Conservation (phyloP, 1,284 basidiomycete genomes). For the Phellopilus nigrolimitatus region DNA sequence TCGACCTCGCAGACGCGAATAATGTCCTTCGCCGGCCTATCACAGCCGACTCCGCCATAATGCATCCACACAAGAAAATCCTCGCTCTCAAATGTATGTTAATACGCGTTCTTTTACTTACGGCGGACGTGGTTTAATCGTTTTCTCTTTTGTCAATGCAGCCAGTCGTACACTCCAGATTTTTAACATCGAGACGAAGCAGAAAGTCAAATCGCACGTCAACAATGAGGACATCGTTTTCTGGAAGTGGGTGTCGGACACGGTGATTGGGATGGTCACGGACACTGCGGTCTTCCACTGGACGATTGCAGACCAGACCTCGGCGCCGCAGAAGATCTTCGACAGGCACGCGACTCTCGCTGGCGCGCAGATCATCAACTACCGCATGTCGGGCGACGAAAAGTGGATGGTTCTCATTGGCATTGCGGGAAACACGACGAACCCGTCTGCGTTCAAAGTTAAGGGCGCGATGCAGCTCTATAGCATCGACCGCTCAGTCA, state of each 20-base stretch:
- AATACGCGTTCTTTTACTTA: background rate
- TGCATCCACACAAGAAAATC: constrained; percentile 97
- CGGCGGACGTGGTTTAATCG: background rate
- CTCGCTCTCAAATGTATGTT: constrained; percentile 86
- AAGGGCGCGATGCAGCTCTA: constrained; percentile 97
- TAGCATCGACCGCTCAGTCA: constrained; percentile 88
- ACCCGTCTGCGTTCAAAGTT: constrained; percentile 94
- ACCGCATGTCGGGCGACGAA: constrained; percentile 87
- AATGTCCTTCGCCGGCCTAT: constrained; percentile 96
- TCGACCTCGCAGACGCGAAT: constrained; percentile 93
- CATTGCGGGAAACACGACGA: constrained; percentile 91
- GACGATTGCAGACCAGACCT: constrained; percentile 72
- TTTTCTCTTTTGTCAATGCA: constrained; percentile 29
- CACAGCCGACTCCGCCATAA: constrained; percentile 96
- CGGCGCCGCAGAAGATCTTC: constrained; percentile 86
- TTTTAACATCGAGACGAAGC: constrained; percentile 97
- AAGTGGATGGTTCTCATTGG: constrained; percentile 98
- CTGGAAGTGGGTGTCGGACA: constrained; percentile 97
- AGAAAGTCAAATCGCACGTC: constrained; percentile 94
- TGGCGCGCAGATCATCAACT: constrained; percentile 98
- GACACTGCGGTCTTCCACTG: constrained; percentile 94
- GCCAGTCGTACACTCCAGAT: constrained; percentile 94
- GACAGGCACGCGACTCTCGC: constrained; percentile 95
- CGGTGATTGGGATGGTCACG: constrained; percentile 93
- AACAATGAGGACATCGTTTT: constrained; percentile 95